Evolutionary conservation across 2,329 filamentous ascomycete species (phyloP).

Genomic region (Thielaviopsis populi): DNA sequence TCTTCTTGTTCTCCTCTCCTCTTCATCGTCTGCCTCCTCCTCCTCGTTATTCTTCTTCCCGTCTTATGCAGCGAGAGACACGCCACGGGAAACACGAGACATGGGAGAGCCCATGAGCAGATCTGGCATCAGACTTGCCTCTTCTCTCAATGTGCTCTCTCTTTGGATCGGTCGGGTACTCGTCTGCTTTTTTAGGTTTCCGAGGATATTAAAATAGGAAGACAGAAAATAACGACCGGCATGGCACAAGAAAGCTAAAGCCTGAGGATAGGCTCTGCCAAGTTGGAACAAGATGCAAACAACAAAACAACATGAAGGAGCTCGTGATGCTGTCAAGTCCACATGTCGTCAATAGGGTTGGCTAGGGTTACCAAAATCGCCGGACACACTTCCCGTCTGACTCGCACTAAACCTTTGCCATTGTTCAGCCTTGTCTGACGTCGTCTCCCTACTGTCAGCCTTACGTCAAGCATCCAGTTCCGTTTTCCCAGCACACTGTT

Average conservation of each 20-base stretch:
- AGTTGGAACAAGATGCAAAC: too few relatives aligned
- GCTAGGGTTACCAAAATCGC: not conserved
- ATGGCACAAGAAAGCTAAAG: too few relatives aligned
- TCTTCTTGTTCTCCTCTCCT: not conserved
- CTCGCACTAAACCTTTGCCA: not conserved
- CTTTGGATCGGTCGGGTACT: not conserved
- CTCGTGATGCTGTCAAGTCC: not conserved
- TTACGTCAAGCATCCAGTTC: not conserved
- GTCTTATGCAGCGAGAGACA: not conserved
- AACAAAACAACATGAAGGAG: too few relatives aligned
- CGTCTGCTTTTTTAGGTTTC: not conserved
- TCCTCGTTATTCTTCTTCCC: not conserved
- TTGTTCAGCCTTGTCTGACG: not conserved
- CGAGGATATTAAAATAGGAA: not conserved
- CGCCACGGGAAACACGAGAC: too few relatives aligned
- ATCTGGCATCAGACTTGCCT: too few relatives aligned
- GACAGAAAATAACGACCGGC: too few relatives aligned
- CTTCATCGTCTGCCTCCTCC: too few relatives aligned
- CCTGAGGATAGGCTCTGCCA: too few relatives aligned
- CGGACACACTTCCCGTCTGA: not conserved
- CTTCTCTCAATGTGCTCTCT: too few relatives aligned
- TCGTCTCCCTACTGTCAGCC: not conserved
- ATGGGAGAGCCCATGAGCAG: too few relatives aligned
- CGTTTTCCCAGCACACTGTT: not conserved
- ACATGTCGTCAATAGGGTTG: not conserved